Evolutionary conservation across 2,329 filamentous ascomycete genomes (phyloP), one percentile per base, ranked within the genome.

Genomic region (Elsinoe necatrix): DNA sequence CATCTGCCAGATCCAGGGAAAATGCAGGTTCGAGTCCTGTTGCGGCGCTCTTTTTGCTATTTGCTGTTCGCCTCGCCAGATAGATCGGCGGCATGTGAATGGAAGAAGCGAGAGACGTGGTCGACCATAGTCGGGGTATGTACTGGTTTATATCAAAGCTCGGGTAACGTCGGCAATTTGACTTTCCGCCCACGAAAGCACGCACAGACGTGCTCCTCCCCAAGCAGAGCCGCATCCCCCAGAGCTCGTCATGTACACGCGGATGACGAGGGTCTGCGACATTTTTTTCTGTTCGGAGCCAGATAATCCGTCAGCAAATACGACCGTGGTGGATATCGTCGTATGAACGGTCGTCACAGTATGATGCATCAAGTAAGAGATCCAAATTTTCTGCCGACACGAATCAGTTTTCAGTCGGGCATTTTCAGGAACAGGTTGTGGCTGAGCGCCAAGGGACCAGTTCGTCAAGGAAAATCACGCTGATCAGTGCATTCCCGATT

Each of bases 381-480:
- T n/a, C 43, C 43, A 48, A 16, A 29, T 31, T 29, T 48, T 23
- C 3, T 20, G 12, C n/a, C 2, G n/a, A 34, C 43, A 29, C 43
- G 27, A 48, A 34, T 34, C 23, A 34, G 43, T 48, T 16, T 48
- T 29, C 9, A 14, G 14, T 21, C 8, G 18, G 4, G 23, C 23
- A 34, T 52, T 52, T 52, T 23, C 48, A 52, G 48, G 48, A 52
- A 52, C 48, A 52, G 48, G 27, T 31, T 16, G 48, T 52, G 48
- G 48, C 29, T 52, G 27, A 52, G 48, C 31, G 48, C 48, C 48
- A 52, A 52, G 48, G 14, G 23, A 48, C 43, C 14, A 9, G 43
- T 48, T 48, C 43, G 43, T 48, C n/a, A 12, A 31, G 25, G 34
- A 31, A 48, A 48, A 48, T 25, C 21, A n/a, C 43, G 43, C 43